Conservation (phyloP, 2,329 filamentous ascomycete species). For the Aaosphaeria arxii region DNA sequence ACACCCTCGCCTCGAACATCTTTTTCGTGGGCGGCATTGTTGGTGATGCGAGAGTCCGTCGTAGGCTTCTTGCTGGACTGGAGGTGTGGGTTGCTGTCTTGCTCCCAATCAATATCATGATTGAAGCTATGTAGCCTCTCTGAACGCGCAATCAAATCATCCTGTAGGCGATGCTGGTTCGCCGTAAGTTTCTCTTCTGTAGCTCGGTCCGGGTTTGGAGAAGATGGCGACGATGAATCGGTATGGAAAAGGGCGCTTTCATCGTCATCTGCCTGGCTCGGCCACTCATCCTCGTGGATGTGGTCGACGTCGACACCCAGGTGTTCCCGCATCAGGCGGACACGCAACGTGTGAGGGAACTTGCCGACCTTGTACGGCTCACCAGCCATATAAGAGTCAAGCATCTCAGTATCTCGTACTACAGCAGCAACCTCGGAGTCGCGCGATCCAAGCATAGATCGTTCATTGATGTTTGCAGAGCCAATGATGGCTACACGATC, state of each 20-base stretch:
- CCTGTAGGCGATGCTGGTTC: conserved; percentile 45
- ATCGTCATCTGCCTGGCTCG: conserved; percentile 44
- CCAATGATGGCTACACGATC: conserved; percentile 92
- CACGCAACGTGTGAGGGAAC: conserved; percentile 87
- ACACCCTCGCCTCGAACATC: conserved; percentile 76
- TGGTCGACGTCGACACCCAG: conserved; percentile 93
- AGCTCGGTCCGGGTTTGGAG: conserved; percentile 29
- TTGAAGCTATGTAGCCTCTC: conserved; percentile 68
- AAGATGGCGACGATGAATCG: conserved; percentile 31
- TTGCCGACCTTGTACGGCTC: conserved; percentile 84
- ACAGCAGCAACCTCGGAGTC: conserved; percentile 91
- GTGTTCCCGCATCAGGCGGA: conserved; percentile 95
- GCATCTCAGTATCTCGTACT: conserved; percentile 88
- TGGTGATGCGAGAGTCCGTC: conserved; percentile 57
- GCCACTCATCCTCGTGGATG: conserved; percentile 48
- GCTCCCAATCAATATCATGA: conserved; percentile 66
- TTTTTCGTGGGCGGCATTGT: conserved; percentile 61
- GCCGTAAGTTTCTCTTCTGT: conserved; percentile 40
- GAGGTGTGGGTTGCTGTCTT: conserved; percentile 56
- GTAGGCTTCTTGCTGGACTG: conserved; percentile 54
- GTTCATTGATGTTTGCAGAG: conserved; percentile 97
- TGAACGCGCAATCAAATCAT: conserved; percentile 55
- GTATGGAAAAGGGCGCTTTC: conserved; percentile 64
- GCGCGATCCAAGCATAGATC: conserved; percentile 86
- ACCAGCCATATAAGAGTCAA: conserved; percentile 88